Evolutionary conservation across 2,329 filamentous ascomycete species (phyloP).

Genomic region (Paramyrothecium roridum): DNA sequence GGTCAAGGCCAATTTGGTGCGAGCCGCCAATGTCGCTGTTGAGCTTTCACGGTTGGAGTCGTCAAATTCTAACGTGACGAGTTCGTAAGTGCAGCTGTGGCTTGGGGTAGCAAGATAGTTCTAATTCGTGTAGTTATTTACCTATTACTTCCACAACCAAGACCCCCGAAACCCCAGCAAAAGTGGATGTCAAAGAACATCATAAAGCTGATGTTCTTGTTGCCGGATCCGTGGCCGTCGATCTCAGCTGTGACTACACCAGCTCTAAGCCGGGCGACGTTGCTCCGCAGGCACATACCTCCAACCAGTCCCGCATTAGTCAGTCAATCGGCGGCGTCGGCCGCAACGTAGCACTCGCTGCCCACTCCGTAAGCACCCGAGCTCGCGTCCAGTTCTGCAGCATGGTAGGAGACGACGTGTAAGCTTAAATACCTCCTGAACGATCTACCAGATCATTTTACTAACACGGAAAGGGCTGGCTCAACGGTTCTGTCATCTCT

Average conservation of each 20-base stretch:
- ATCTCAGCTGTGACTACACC: constrained; percentile 77
- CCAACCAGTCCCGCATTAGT: constrained; percentile 77
- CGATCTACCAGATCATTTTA: neutral
- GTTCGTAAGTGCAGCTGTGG: constrained; percentile 32
- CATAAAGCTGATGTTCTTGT: constrained; percentile 68
- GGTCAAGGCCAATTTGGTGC: constrained; percentile 49
- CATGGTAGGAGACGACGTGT: constrained; percentile 75
- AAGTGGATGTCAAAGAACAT: constrained; percentile 6
- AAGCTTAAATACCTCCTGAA: constrained; percentile 22
- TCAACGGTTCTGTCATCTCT: constrained; percentile 68
- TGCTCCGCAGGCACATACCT: constrained; percentile 65
- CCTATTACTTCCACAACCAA: constrained; percentile 11
- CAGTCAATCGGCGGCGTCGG: constrained; percentile 90
- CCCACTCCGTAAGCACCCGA: constrained; percentile 62
- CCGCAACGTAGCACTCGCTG: constrained; percentile 84
- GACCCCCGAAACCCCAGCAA: constrained; percentile 10
- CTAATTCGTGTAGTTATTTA: constrained; percentile 33
- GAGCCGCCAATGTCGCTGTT: constrained; percentile 52
- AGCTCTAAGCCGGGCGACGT: constrained; percentile 18
- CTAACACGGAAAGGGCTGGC: constrained; percentile 55
- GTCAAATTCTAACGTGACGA: constrained; percentile 21
- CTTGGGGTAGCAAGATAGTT: constrained; percentile 19
- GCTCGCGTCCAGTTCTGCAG: constrained; percentile 72
- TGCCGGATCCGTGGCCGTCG: constrained; percentile 85
- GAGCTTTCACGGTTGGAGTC: constrained; percentile 46